Percentiles rank a stretch among this genome's conserved stretches.
Evolutionary conservation across 2,329 filamentous ascomycete species (phyloP).

Genomic region (Pyrenophora tritici-repentis): DNA sequence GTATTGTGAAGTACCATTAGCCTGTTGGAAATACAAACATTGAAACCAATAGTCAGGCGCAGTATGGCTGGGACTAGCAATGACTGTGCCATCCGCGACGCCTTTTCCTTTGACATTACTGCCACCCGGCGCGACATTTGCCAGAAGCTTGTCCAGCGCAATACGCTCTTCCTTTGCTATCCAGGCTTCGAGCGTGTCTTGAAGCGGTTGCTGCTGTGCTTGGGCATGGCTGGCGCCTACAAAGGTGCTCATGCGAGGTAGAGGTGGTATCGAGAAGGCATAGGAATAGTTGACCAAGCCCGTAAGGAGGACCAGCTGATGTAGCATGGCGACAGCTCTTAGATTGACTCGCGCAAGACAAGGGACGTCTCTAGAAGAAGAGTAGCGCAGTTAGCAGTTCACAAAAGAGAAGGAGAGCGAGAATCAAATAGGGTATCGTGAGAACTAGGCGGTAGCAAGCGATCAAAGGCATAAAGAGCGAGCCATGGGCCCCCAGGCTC

Average conservation of each 20-base stretch:
- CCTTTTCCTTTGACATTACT: constrained; percentile 40
- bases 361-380: background rate
- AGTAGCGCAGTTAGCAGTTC: constrained; percentile 2
- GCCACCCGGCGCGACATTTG: constrained; percentile 52
- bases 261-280: constrained; percentile 39
- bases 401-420: background rate
- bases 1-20: background rate
- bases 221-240: constrained; percentile 22
- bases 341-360: background rate
- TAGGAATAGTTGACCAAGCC: constrained; percentile 20
- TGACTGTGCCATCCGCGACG: constrained; percentile 48
- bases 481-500: background rate
- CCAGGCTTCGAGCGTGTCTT: constrained; percentile 43
- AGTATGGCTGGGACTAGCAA: constrained; percentile 50
- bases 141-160: constrained; percentile 47
- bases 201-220: constrained; percentile 34
- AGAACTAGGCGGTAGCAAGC: constrained; percentile 1
- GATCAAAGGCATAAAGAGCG: constrained; percentile 7
- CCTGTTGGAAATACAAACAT: constrained; percentile 33
- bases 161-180: constrained; percentile 44
- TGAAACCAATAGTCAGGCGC: constrained; percentile 53
- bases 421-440: background rate
- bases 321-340: constrained; percentile 11
- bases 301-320: constrained; percentile 9
- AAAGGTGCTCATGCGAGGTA: constrained; percentile 22